Conservation (phyloP, 176 grass and related monocot species). For the Eragrostis nindensis region DNA sequence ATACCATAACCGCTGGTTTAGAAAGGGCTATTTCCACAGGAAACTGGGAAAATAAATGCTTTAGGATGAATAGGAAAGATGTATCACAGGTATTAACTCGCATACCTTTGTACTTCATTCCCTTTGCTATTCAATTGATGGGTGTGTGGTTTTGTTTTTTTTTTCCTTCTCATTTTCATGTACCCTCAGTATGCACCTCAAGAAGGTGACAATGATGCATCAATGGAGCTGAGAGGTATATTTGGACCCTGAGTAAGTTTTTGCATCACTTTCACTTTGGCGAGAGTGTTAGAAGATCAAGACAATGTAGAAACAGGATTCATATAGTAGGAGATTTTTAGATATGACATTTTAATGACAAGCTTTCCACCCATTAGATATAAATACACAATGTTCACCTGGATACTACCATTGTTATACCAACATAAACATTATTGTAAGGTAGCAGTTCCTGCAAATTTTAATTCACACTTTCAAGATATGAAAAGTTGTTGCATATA, state of each 20-base stretch:
- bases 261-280: conserved; percentile 8
- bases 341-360: neutral
- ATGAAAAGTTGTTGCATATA: neutral
- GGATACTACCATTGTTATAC: neutral
- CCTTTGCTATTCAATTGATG: no score
- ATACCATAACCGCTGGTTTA: no score
- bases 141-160: no score
- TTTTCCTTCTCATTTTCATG: no score
- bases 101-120: no score
- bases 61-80: no score
- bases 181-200: conserved; percentile 69
- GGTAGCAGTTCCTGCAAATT: neutral
- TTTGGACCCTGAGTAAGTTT: conserved; percentile 82
- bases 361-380: neutral
- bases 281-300: conserved; percentile 9
- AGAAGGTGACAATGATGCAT: conserved; percentile 70
- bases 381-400: neutral
- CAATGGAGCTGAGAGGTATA: conserved; percentile 84
- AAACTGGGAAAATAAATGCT: no score
- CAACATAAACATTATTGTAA: neutral
- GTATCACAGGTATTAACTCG: no score
- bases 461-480: neutral
- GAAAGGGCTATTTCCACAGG: no score
- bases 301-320: neutral
- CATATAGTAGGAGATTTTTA: neutral